These are phyloP conservation scores for Aegle marmelos DNA, from an alignment of 345 rosid genomes.

Conservation along the genomic window DNA sequence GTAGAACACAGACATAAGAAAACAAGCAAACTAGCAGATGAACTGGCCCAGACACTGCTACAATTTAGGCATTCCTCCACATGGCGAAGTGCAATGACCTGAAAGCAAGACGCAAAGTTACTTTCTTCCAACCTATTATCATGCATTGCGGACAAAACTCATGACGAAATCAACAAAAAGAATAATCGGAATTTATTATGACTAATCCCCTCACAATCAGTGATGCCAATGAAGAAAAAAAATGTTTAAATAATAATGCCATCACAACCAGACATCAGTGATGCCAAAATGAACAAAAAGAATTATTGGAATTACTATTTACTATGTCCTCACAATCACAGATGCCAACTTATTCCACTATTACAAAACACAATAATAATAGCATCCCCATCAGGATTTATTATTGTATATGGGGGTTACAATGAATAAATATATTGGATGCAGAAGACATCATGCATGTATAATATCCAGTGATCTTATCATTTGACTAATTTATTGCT, in stretches of 20 bases:
- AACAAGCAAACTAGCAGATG: slow-evolving; percentile 11
- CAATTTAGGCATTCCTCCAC: slow-evolving; percentile 8
- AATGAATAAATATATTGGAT: not conserved
- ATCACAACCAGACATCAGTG: not conserved
- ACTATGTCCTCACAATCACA: not conserved
- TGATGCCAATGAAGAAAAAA: not conserved
- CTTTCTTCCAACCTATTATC: not conserved
- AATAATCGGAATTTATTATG: not conserved
- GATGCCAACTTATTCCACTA: not conserved
- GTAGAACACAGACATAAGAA: not conserved
- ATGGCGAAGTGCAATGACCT: slow-evolving; percentile 22
- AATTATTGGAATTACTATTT: not conserved
- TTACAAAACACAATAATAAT: not conserved
- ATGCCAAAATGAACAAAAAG: not conserved
- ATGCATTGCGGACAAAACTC: not conserved
- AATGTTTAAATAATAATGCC: not conserved
- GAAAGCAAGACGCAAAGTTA: slow-evolving; percentile 6
- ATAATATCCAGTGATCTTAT: not conserved
- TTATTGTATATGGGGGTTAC: not conserved
- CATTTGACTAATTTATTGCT: not conserved
- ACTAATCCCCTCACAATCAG: not conserved
- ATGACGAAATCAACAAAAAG: not conserved
- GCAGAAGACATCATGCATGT: no score
- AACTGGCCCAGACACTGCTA: slow-evolving; percentile 8
- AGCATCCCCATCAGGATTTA: not conserved